A percentile compares a stretch with the other conserved stretches of the same genome.
Evolutionary conservation across 129 eudicot genomes (phyloP).

Genomic region (Pittosporum tobira): DNA sequence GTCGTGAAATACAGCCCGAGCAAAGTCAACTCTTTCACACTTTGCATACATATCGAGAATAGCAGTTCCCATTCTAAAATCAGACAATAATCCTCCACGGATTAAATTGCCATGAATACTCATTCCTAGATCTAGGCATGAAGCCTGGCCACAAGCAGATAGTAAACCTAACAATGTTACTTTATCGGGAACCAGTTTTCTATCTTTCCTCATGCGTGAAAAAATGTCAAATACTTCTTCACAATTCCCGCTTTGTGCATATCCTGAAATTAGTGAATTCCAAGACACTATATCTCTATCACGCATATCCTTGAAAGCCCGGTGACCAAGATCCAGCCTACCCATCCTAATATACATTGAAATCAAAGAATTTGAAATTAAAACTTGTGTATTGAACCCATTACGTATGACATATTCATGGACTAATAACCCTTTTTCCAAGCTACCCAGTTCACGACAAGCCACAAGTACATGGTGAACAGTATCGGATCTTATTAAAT

Average conservation of each 20-base stretch:
- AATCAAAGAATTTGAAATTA: constrained; percentile 26
- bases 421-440: constrained; percentile 21
- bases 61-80: constrained; percentile 34
- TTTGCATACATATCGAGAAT: constrained; percentile 39
- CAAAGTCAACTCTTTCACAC: constrained; percentile 29
- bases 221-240: constrained; percentile 23
- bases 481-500: constrained; percentile 14
- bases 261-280: constrained; percentile 36
- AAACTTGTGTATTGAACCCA: constrained; percentile 19
- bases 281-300: constrained; percentile 33
- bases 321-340: constrained; percentile 30
- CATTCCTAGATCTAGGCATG: constrained; percentile 22
- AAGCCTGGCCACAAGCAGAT: constrained; percentile 19
- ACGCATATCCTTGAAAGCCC: constrained; percentile 17
- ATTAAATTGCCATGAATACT: constrained; percentile 33
- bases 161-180: constrained; percentile 31
- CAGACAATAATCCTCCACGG: constrained; percentile 19
- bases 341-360: constrained; percentile 40
- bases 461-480: constrained; percentile 29
- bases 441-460: constrained; percentile 23
- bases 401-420: constrained; percentile 24
- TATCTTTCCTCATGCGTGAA: constrained; percentile 10
- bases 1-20: constrained; percentile 21
- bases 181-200: constrained; percentile 21
- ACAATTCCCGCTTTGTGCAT: constrained; percentile 23